A percentile compares a stretch with the other conserved stretches of the same genome.
Evolutionary conservation across 306 rosid genomes (phyloP).

Genomic region (Citrullus amarus): DNA sequence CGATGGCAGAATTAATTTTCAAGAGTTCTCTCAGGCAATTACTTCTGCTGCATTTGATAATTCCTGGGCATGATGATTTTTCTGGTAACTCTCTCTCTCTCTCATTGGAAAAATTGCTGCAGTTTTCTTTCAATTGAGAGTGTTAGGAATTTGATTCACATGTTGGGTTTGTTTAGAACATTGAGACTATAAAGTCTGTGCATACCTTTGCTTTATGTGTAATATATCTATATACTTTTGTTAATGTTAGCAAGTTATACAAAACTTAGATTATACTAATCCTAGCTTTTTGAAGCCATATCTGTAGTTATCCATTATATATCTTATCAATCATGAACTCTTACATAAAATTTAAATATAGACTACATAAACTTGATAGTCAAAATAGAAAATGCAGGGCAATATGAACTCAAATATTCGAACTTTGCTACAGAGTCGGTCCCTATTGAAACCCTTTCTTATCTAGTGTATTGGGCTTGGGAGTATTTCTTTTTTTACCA

Average conservation of each 20-base stretch:
- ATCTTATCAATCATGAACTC: neutral
- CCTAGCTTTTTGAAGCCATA: neutral
- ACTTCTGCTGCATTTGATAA: constrained; percentile 86
- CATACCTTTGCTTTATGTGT: neutral
- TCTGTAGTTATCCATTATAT: neutral
- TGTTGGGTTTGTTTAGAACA: neutral
- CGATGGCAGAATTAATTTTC: constrained; percentile 67
- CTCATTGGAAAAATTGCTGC: neutral
- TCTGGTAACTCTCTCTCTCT: neutral
- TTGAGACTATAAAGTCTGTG: neutral
- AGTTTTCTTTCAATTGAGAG: neutral
- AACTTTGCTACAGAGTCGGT: neutral
- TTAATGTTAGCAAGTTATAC: neutral
- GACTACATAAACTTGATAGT: neutral
- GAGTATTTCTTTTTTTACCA: neutral
- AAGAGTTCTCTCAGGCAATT: constrained; percentile 62
- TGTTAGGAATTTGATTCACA: neutral
- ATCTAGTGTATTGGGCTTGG: neutral
- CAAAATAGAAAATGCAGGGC: neutral
- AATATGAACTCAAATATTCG: neutral
- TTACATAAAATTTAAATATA: neutral
- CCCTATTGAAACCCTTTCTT: neutral
- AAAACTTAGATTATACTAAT: neutral
- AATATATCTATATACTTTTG: neutral
- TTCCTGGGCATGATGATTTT: constrained; percentile 47